Percentiles rank a stretch among this genome's conserved stretches.
phyloP scores from a whole-genome alignment of 2,329 filamentous ascomycete genomes.

The Incumbomyces lentus region DNA sequence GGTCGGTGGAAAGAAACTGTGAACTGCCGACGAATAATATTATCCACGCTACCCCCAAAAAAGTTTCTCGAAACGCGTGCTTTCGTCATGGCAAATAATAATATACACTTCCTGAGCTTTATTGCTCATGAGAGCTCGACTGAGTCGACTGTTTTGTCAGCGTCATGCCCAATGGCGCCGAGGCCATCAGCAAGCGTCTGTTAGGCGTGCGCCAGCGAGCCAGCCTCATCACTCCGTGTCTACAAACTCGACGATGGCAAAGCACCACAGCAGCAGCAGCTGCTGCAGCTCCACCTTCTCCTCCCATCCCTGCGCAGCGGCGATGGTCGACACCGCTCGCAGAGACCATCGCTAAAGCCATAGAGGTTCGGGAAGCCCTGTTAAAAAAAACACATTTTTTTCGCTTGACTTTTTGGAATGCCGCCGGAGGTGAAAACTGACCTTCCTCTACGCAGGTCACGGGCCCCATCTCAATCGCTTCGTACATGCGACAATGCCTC shows the following conservation, averaged over 20 bases:
- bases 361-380: conserved; percentile 54
- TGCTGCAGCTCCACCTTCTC: conserved; percentile 5
- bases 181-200: background rate
- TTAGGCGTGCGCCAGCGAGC: background rate
- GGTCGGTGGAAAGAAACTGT: too few relatives aligned
- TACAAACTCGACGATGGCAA: conserved; percentile 5
- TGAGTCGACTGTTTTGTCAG: too few relatives aligned
- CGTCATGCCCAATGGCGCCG: conserved; percentile 6
- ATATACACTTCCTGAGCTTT: too few relatives aligned
- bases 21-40: too few relatives aligned
- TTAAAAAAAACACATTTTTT: too few relatives aligned
- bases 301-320: conserved; percentile 30
- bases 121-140: too few relatives aligned
- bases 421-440: too few relatives aligned
- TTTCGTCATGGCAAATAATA: too few relatives aligned
- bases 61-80: too few relatives aligned
- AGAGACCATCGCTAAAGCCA: conserved; percentile 75
- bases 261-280: background rate
- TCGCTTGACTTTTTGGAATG: too few relatives aligned
- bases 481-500: conserved; percentile 97
- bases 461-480: conserved; percentile 80
- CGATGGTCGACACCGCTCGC: conserved; percentile 90
- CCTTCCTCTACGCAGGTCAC: too few relatives aligned
- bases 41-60: too few relatives aligned
- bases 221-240: background rate